Evolutionary conservation across 768 basidiomycete species (phyloP).

Genomic region (Phanerochaete sordida): DNA sequence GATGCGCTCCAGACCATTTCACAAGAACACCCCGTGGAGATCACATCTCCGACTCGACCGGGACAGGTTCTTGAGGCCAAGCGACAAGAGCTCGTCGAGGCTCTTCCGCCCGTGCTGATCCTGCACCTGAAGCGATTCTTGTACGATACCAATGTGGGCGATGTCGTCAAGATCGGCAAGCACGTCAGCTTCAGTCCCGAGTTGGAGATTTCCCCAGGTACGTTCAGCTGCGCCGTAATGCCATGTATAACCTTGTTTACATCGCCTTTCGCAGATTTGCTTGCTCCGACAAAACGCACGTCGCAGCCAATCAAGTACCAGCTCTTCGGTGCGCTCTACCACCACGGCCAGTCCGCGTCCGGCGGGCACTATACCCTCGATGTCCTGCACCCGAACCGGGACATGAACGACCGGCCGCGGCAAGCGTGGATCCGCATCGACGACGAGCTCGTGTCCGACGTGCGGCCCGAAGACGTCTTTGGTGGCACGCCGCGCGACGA

Average conservation of each 20-base stretch:
- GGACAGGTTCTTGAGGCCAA: constrained; percentile 66
- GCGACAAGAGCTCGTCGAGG: constrained; percentile 73
- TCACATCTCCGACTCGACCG: constrained; percentile 54
- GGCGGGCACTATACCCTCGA: constrained; percentile 97
- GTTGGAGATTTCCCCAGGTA: constrained; percentile 71
- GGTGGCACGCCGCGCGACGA: constrained; percentile 46
- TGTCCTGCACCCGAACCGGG: constrained; percentile 72
- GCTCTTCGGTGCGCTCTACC: constrained; percentile 88
- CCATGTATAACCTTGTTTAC: background rate
- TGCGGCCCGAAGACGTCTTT: constrained; percentile 74
- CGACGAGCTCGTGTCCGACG: constrained; percentile 82
- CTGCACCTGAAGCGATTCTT: constrained; percentile 90
- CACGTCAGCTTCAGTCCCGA: constrained; percentile 74
- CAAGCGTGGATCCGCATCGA: constrained; percentile 93
- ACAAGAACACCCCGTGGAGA: constrained; percentile 76
- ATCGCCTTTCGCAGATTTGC: constrained; percentile 42
- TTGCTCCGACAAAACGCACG: constrained; percentile 49
- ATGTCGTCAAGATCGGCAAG: constrained; percentile 86
- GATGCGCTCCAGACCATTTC: constrained; percentile 81
- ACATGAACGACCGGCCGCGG: constrained; percentile 37
- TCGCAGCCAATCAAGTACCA: constrained; percentile 59
- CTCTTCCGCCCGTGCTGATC: constrained; percentile 78
- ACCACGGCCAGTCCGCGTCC: constrained; percentile 86
- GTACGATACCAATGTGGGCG: constrained; percentile 72
- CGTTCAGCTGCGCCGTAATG: constrained; percentile 14